Evolutionary conservation across 495 filamentous ascomycete species (phyloP).

Genomic region (Massariosphaeria phaeospora): DNA sequence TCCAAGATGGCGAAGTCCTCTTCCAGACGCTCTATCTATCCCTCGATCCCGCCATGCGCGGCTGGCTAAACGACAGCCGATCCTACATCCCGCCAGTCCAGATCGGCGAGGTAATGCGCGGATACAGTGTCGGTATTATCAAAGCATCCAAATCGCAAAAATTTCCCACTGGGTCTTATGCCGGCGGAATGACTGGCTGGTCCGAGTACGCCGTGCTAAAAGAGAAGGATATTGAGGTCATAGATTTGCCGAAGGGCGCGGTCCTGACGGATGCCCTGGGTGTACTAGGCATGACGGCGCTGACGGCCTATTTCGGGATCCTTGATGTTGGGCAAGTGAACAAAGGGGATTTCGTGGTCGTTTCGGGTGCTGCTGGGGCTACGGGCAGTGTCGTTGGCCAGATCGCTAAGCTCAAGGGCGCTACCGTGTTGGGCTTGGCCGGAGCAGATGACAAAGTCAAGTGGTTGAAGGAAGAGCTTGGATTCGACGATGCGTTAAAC

Average conservation of each 20-base stretch:
- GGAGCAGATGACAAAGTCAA: conserved; percentile 43
- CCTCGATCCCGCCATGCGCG: conserved; percentile 78
- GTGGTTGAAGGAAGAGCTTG: conserved; percentile 36
- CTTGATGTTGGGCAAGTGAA: conserved; percentile 54
- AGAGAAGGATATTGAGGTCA: conserved; percentile 44
- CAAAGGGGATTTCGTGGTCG: conserved; percentile 58
- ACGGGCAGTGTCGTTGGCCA: conserved; percentile 66
- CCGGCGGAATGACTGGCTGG: conserved; percentile 54
- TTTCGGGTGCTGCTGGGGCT: conserved; percentile 65
- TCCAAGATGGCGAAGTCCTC: conserved; percentile 58
- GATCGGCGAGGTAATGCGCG: conserved; percentile 65
- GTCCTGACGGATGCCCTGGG: conserved; percentile 56
- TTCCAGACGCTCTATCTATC: conserved; percentile 65
- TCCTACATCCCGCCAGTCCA: conserved; percentile 66
- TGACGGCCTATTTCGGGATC: conserved; percentile 68
- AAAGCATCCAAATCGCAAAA: conserved; percentile 44
- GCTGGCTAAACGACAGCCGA: conserved; percentile 62
- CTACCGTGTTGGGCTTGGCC: conserved; percentile 51
- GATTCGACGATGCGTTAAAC: conserved; percentile 39
- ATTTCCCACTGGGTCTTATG: conserved; percentile 51
- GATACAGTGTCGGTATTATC: conserved; percentile 51
- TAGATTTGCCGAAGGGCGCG: conserved; percentile 46
- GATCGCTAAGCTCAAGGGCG: conserved; percentile 61
- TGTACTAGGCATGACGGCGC: conserved; percentile 53
- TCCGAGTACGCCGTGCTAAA: conserved; percentile 55